phyloP scores from a whole-genome alignment of 441 rosid species.

The Rhodomyrtus psidioides region DNA sequence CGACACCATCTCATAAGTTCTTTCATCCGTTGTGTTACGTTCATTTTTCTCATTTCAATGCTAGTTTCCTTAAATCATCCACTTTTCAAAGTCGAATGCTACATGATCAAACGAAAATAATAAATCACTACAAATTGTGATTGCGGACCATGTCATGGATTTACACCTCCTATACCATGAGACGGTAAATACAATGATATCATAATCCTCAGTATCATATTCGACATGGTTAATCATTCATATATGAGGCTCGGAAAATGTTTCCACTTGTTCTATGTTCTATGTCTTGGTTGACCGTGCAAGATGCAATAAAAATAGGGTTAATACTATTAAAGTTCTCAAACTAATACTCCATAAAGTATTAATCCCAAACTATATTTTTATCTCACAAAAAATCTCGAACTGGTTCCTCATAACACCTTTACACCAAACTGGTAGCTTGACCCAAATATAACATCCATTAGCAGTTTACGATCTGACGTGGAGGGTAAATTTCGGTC shows the following conservation, averaged over 20 bases:
- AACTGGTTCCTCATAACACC: no score
- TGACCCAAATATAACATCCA: no score
- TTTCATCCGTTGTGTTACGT: neutral
- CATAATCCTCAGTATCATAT: no score
- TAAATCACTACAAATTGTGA: neutral
- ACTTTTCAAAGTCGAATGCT: neutral
- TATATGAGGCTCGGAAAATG: neutral
- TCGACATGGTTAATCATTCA: neutral
- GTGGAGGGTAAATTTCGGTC: no score
- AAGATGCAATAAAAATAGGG: neutral
- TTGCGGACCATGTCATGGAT: neutral
- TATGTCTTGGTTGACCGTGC: neutral
- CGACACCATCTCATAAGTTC: neutral
- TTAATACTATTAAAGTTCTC: neutral
- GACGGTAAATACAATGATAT: neutral
- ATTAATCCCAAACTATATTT: no score
- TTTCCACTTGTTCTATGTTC: neutral
- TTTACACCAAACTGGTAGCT: no score
- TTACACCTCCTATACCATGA: neutral
- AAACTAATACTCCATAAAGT: no score
- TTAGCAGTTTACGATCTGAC: no score
- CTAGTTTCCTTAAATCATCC: neutral
- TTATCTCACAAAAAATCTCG: no score
- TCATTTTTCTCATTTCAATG: neutral
- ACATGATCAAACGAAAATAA: neutral